A percentile compares a stretch with the other conserved stretches of the same genome.
Evolutionary conservation across 2,329 filamentous ascomycete species (phyloP).

Genomic region (Xylariaceae sp.): DNA sequence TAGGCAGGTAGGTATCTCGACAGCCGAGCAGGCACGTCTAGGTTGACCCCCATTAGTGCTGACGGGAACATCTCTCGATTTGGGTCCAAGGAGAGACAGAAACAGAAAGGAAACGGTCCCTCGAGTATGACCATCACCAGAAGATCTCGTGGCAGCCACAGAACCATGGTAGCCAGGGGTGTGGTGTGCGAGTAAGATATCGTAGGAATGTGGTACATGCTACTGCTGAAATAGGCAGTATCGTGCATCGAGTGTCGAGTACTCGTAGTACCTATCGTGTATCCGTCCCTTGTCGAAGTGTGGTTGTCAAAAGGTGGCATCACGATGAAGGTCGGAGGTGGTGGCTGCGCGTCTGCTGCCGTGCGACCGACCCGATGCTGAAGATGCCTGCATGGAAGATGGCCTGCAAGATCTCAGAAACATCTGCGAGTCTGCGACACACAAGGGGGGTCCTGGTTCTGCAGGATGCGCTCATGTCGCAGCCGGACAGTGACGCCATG

Average conservation of each 20-base stretch:
- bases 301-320: not conserved
- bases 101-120: too few relatives aligned
- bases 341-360: constrained; percentile 14
- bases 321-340: not conserved
- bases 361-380: constrained; percentile 12
- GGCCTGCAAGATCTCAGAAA: constrained; percentile 7
- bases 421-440: not conserved
- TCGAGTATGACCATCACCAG: too few relatives aligned
- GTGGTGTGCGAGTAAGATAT: not conserved
- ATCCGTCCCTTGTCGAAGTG: too few relatives aligned
- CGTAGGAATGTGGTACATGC: not conserved
- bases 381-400: constrained; percentile 12
- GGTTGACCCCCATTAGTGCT: too few relatives aligned
- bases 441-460: not conserved
- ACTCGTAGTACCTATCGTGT: too few relatives aligned
- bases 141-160: too few relatives aligned
- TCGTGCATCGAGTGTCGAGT: too few relatives aligned
- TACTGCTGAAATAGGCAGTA: not conserved
- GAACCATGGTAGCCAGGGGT: too few relatives aligned
- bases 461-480: not conserved
- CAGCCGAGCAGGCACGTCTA: too few relatives aligned
- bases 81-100: too few relatives aligned
- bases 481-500: not conserved
- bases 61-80: too few relatives aligned
- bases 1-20: too few relatives aligned